Evolutionary conservation across 2,329 filamentous ascomycete genomes (phyloP), one percentile per base, ranked within the genome.

Genomic region (Aschersonia sp.): DNA sequence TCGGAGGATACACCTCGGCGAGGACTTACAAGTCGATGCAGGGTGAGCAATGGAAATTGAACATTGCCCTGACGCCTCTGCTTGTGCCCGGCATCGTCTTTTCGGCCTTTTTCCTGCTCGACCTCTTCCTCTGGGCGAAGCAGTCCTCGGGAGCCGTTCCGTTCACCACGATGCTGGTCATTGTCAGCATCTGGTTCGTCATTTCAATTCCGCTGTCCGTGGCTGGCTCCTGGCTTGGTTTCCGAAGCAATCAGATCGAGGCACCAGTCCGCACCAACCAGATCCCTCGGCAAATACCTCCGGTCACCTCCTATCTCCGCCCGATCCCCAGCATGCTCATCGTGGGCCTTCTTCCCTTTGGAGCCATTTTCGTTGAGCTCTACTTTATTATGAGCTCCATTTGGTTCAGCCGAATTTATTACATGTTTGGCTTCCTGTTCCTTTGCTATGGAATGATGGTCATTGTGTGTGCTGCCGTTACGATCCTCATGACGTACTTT

Each of bases 341-440:
- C 29, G 90, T 94, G 30, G 92, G 92, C 46, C 81, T 97, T 45
- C 74, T 97, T 30, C 92, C 92, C 0, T 98, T 98, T 58, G 88
- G 86, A 44, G 90, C 92, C 52, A 97, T 98, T 61, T 95, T 97
- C 55, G 89, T 97, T 44, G 92, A 98, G 69, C 80, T 98, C 2
- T 97, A 95, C 74, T 97, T 97, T 67, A 95, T 98, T 71, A 94
- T 98, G 87, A 94, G 83, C 68, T 94, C 87, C 30, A 90, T 98
- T 62, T 98, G 92, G 92, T 95, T 94, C 67, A 90, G 83, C 71
- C 87, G 92, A 67, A 92, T 98, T 55, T 98, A 98, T 74, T 98
- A 98, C 76, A 98, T 98, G 92, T 98, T 98, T 59, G 92, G 92
- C 29, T 98, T 98, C 74, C 72, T 98, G 37, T 98, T 98, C 73